A percentile compares a stretch with the other conserved stretches of the same genome.
Evolutionary conservation across 352 stramenopile species (phyloP).

Genomic region (Pythium scleroteichum): DNA sequence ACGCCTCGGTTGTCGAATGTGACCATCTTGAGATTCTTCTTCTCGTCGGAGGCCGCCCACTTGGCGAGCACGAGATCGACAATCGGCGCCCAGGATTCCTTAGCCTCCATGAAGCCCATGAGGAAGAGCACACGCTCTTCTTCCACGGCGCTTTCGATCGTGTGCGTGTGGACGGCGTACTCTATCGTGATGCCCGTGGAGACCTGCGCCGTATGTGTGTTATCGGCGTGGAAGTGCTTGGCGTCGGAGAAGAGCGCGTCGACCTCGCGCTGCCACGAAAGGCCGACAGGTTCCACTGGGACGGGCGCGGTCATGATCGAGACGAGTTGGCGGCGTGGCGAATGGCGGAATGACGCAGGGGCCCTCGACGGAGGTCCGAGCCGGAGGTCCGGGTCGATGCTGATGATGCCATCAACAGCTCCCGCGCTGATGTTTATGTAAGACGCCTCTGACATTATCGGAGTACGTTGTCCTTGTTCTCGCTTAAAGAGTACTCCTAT

Average conservation of each 20-base stretch:
- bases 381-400: too few relatives aligned
- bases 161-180: conserved; percentile 43
- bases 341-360: too few relatives aligned
- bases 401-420: too few relatives aligned
- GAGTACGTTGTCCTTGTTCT: not conserved
- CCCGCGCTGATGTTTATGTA: too few relatives aligned
- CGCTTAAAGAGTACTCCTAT: not conserved
- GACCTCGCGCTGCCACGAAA: conserved; percentile 48
- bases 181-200: conserved; percentile 51
- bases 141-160: conserved; percentile 4
- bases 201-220: conserved; percentile 27
- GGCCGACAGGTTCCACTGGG: conserved; percentile 30
- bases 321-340: not conserved
- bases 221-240: conserved; percentile 39
- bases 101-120: conserved; percentile 54
- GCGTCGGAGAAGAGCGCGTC: conserved; percentile 46
- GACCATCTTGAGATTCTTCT: conserved; percentile 42
- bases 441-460: not conserved
- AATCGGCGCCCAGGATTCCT: conserved; percentile 56
- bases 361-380: too few relatives aligned
- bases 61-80: conserved; percentile 48
- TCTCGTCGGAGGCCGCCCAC: conserved; percentile 32
- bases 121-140: conserved; percentile 53
- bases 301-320: conserved; percentile 1
- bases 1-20: conserved; percentile 64